Base-by-base conservation (phyloP, 352 stramenopile species). In the Salisapilia sapeloensis region DNA sequence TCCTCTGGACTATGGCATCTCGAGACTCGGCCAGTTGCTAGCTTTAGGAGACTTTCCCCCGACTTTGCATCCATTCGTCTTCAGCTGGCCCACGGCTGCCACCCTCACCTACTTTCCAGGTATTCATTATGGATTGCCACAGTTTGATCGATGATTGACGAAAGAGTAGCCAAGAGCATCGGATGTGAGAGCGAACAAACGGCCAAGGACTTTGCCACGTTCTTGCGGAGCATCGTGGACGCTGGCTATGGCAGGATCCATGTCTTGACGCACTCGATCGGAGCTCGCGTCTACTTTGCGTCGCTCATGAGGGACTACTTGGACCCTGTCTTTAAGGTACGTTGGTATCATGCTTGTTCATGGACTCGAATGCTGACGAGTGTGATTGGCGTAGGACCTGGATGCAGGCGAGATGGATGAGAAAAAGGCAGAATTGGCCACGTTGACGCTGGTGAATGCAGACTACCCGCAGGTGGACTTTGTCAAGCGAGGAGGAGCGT, bases 381-480 rank as follows among this genome's bases (percentile, higher is more conserved):
- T 31, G 14, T 19, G 19, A 31, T 14, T 31, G 26, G 19, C 16
- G 16, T 31, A 6, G 14, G 26, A 14, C 26, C n/a, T n/a, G n/a
- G n/a, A n/a, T n/a, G n/a, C n/a, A n/a, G n/a, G n/a, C n/a, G n/a
- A n/a, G n/a, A n/a, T n/a, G n/a, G n/a, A n/a, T n/a, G n/a, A n/a
- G n/a, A n/a, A n/a, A n/a, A n/a, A n/a, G n/a, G n/a, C n/a, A n/a
- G n/a, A n/a, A 29, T 40, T 77, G 4, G 52, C 56, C 10, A 87
- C 44, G 12, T 56, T 92, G 4, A 90, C 58, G 4, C 64, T 92
- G 16, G 57, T 59, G 14, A 90, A 92, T 28, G 67, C 74, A 3
- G 74, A 90, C 42, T 92, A 83, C 37, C 55, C 72, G 6, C 44
- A 71, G 8, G 41, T 60, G 14, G 59, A 69, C 23, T 92, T 90